Percentiles rank a stretch among this genome's conserved stretches.
phyloP scores from a whole-genome alignment of 805 yeast species.

The Candida ficus region DNA sequence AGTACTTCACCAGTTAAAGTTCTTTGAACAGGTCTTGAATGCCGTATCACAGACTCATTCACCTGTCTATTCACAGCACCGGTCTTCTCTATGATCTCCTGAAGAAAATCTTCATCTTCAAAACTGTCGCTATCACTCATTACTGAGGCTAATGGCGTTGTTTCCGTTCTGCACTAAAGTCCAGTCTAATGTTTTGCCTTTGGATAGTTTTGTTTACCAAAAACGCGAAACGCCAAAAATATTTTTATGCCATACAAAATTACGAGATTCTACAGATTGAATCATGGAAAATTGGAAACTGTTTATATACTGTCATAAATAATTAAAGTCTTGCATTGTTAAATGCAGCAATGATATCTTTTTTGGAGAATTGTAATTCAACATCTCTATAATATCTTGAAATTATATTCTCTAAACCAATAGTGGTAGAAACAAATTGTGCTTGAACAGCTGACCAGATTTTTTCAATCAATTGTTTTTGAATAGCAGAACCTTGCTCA shows the following conservation, averaged over 20 bases:
- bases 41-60: slow-evolving; percentile 26
- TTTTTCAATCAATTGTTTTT: slow-evolving; percentile 49
- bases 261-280: neutral
- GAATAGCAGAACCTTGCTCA: slow-evolving; percentile 33
- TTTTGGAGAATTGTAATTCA: slow-evolving; percentile 44
- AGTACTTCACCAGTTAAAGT: slow-evolving; percentile 29
- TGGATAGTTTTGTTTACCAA: neutral
- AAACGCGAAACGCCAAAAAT: slow-evolving; percentile 1
- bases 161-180: too few relatives aligned
- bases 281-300: too few relatives aligned
- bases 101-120: slow-evolving; percentile 26
- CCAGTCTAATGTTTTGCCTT: neutral
- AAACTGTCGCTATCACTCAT: slow-evolving; percentile 21
- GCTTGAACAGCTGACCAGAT: slow-evolving; percentile 71
- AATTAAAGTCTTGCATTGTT: slow-evolving; percentile 23
- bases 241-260: too few relatives aligned
- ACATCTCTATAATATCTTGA: slow-evolving; percentile 47
- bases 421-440: slow-evolving; percentile 50
- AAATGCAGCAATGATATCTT: slow-evolving; percentile 55
- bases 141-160: neutral
- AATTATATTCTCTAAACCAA: slow-evolving; percentile 49
- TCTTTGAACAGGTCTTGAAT: slow-evolving; percentile 29
- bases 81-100: slow-evolving; percentile 21
- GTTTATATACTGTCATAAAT: neutral
- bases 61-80: slow-evolving; percentile 28